Base-by-base conservation (phyloP, 176 grass and related monocot species). In the Oryza officinalis region DNA sequence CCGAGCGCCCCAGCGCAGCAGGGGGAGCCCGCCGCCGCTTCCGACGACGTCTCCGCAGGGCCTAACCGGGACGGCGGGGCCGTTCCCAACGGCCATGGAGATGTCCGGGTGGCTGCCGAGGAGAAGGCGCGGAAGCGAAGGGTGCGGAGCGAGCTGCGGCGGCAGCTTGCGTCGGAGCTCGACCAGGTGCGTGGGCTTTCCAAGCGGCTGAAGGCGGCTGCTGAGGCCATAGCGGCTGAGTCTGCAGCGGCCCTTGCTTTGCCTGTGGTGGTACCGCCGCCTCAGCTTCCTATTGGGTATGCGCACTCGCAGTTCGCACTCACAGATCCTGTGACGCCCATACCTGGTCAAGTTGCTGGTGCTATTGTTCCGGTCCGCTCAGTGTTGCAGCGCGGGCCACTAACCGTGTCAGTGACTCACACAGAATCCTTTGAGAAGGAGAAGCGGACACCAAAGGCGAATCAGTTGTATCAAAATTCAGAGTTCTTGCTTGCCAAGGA, bases 401-500 rank as follows among this genome's bases (percentile, higher is more conserved):
- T 92, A 10, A 95, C 91, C 12, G 87, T 95, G 44, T 86, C 91
- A 0, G 85, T 93, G 18, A 71, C 81, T 76, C 85, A 63, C 17
- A 84, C 63, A 8, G 96, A 98, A 61, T 61, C 80, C 38, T 78
- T 95, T 8, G 93, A 98, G 52, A 97, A 94, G 86, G 94, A 94
- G 81, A 98, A 98, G 65, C 65, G 91, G 25, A 95, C 91, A 2
- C 96, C 96, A 26, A 98, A 93, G 79, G 93, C 85, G 4, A 98
- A 95, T 65, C 96, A 88, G 20, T 76, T 90, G 3, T 95, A 98
- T 69, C 87, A 87, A 64, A 95, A 93, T 65, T 89, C 90, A 0
- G 93, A 98, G 17, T 98, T 98, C 67, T 80, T 98, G 82, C 89
- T 95, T 47, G 93, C 90, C 14, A 98, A 93, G 87, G 96, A 98